Base-by-base conservation (phyloP, 2,329 filamentous ascomycete genomes). In the Sporothrix protearum region DNA sequence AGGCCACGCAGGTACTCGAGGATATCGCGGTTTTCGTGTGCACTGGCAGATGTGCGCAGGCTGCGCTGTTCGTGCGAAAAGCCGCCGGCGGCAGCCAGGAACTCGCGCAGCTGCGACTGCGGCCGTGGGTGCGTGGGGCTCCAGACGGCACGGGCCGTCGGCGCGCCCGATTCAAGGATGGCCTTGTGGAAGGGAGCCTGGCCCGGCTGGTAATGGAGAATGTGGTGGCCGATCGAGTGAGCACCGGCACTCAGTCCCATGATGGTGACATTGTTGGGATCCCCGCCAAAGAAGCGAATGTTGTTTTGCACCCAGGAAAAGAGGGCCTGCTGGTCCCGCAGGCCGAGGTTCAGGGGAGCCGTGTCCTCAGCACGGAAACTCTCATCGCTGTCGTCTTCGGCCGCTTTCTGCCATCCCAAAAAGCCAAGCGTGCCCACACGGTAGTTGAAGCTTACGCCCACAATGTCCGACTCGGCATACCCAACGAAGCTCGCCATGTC, bases 371-470 rank as follows among this genome's bases (percentile, higher is more conserved):
- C 36, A 19, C 22, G 3, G n/a, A 16, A 70, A 86, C 75, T 10
- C 79, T 78, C n/a, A 10, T 67, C 28, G 3, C 6, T 39, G 36
- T n/a, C 55, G 36, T n/a, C 55, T 7, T 51, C 61, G 3, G 19
- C 22, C 3, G 36, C 69, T 2, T 42, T 64, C n/a, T 55, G 10
- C 87, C 55, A 73, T 0, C 72, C 85, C 36, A 92, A 79, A 79
- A 95, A 93, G 0, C 92, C 92, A 76, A 93, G 82, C 5, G 87
- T 85, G 2, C 88, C 88, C 66, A 92, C 83, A 10, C 91, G 85
- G 78, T 92, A 88, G 79, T 86, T 87, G 77, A 90, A 86, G 77
- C 83, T 86, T 68, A 90, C 83, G 45, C 82, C 86, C 55, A 92
- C 81, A 68, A 91, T 80, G 10, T 85, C 85, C 59, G 80, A 77